These are phyloP conservation scores for Clarireedia paspali DNA, from an alignment of 2,329 filamentous ascomycete species.

Conservation along the genomic window DNA sequence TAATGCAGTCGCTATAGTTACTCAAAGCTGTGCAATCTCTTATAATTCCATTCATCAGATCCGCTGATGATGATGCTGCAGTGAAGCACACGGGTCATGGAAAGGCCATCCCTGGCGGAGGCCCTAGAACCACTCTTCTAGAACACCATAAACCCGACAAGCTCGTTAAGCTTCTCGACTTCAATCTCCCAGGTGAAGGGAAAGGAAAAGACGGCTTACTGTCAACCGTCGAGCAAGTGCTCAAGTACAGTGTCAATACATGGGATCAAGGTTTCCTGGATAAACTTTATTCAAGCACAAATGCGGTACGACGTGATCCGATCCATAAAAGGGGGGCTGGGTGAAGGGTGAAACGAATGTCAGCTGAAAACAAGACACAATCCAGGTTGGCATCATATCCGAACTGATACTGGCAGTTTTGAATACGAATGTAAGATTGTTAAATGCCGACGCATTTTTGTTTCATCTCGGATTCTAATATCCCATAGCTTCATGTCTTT, in stretches of 20 bases:
- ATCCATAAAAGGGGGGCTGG: slow-evolving; percentile 1
- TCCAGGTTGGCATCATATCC: slow-evolving; percentile 68
- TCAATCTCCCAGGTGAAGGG: slow-evolving; percentile 51
- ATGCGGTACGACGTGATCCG: slow-evolving; percentile 49
- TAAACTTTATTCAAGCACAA: slow-evolving; percentile 88
- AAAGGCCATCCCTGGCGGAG: slow-evolving; percentile 32
- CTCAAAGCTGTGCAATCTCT: slow-evolving; percentile 59
- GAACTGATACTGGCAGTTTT: slow-evolving; percentile 78
- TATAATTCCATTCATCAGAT: slow-evolving; percentile 62
- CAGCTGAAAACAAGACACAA: not conserved
- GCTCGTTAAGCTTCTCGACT: slow-evolving; percentile 45
- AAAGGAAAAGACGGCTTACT: slow-evolving; percentile 68
- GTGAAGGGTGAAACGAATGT: no score
- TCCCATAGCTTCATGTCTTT: slow-evolving; percentile 69
- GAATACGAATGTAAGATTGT: slow-evolving; percentile 70
- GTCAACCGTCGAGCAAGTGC: slow-evolving; percentile 58
- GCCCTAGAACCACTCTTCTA: slow-evolving; percentile 51
- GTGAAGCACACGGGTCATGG: slow-evolving; percentile 46
- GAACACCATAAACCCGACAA: slow-evolving; percentile 53
- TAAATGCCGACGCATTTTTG: not conserved
- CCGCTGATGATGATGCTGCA: slow-evolving; percentile 58
- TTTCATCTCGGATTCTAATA: slow-evolving; percentile 1
- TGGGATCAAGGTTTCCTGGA: slow-evolving; percentile 96
- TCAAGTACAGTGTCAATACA: slow-evolving; percentile 91
- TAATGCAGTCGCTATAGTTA: slow-evolving; percentile 41